phyloP scores from a whole-genome alignment of 2,329 filamentous ascomycete genomes.

The Paraconiothyrium brasiliense region DNA sequence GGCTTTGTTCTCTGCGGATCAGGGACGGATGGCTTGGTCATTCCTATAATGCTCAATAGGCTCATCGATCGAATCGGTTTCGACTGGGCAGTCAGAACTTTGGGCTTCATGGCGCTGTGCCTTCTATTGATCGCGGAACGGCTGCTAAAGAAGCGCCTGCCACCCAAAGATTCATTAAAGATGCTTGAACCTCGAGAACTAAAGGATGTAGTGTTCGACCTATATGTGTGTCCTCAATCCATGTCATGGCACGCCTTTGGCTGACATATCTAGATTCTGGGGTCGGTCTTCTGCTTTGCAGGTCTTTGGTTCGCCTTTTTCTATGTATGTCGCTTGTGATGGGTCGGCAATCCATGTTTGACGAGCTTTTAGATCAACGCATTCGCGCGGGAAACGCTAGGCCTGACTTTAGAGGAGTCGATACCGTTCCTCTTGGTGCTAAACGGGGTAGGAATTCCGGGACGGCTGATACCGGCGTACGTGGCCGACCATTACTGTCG shows the following conservation, averaged over 20 bases:
- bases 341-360: background rate
- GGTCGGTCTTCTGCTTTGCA: constrained; percentile 38
- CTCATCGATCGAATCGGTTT: constrained; percentile 67
- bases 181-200: constrained; percentile 28
- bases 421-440: constrained; percentile 58
- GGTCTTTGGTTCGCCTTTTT: constrained; percentile 54
- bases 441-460: constrained; percentile 58
- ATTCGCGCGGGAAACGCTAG: constrained; percentile 61
- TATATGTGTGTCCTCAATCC: constrained; percentile 27
- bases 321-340: constrained; percentile 34
- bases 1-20: constrained; percentile 56
- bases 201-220: constrained; percentile 29
- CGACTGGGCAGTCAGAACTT: constrained; percentile 64
- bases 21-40: constrained; percentile 55
- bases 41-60: constrained; percentile 62
- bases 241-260: constrained; percentile 35
- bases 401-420: constrained; percentile 44
- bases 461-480: constrained; percentile 59
- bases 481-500: constrained; percentile 55
- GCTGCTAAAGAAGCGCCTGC: constrained; percentile 29
- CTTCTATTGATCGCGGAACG: constrained; percentile 56
- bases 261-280: constrained; percentile 44
- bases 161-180: constrained; percentile 26
- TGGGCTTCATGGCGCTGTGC: constrained; percentile 57
- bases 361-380: constrained; percentile 31